Evolutionary conservation across 371 early-diverging fungal genomes (phyloP), one percentile per base, ranked within the genome.

Genomic region (Mucor lusitanicus): DNA sequence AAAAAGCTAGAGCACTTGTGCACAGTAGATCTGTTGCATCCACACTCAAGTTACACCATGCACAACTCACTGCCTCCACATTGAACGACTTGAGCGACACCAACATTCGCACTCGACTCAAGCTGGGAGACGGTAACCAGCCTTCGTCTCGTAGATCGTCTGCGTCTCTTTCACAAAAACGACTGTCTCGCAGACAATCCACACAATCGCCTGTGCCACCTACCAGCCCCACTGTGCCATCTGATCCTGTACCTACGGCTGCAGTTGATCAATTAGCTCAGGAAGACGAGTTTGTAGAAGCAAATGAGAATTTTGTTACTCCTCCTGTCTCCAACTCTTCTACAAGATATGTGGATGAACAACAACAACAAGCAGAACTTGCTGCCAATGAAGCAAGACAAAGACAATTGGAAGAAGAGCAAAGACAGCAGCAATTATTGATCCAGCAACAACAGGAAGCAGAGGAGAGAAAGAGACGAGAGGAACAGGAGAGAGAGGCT

Each of bases 1-100:
- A 74, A 85, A 27, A 74, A 85, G 90, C 91, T 35, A 80, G 90
- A 61, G 88, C 89, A 32, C 72, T 91, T 27, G 90, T 91, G 27
- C 92, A 91, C 61, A 89, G 92, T 63, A 81, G 89, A 71, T 85
- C 88, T 6, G 90, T 91, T 27, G 89, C 86, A 21, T 72, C 81
- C 19, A 61, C 85, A 42, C 80, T 90, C 63, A 85, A 89, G 69
- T 71, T 79, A 40, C 76, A 79, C 48, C 70, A 84, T 75, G 84
- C 82, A 33, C 84, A 82, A 56, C 64, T 87, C 58, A 84, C 83
- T 27, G 81, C 83, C 5, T 82, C 87, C 11, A 81, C 69, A 11
- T 23, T 73, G 23, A 73, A 67, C 53, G 80, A 83, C 55, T 62
- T 81, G 25, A 80, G 74, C 40, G 83, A 83, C 19, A 61, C 68